These are phyloP conservation scores for Simmondsia chinensis DNA, from an alignment of 148 eudicot genomes.

Conservation along the genomic window DNA sequence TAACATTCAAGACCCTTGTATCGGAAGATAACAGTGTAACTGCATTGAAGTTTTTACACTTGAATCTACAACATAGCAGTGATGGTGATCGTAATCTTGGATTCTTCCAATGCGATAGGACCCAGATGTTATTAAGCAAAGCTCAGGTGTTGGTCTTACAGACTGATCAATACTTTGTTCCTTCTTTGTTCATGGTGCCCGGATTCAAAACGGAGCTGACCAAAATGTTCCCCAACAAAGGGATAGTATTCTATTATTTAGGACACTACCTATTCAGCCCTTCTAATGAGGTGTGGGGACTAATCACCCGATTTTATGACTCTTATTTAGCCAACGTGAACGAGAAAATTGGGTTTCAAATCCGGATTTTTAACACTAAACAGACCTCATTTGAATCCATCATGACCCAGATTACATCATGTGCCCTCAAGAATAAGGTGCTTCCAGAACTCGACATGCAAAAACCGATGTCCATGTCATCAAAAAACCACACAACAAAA, in stretches of 20 bases:
- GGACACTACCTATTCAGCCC: slow-evolving; percentile 76
- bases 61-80: slow-evolving; percentile 46
- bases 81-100: slow-evolving; percentile 29
- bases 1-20: slow-evolving; percentile 26
- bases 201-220: slow-evolving; percentile 39
- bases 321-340: slow-evolving; percentile 59
- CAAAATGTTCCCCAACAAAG: slow-evolving; percentile 47
- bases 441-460: slow-evolving; percentile 35
- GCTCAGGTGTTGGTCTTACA: slow-evolving; percentile 41
- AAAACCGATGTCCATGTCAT: not conserved
- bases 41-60: slow-evolving; percentile 23
- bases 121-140: slow-evolving; percentile 28
- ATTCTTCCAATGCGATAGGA: slow-evolving; percentile 50
- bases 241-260: slow-evolving; percentile 46
- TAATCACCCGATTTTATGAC: slow-evolving; percentile 47
- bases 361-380: slow-evolving; percentile 35
- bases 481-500: slow-evolving; percentile 10
- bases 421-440: slow-evolving; percentile 33
- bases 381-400: slow-evolving; percentile 28
- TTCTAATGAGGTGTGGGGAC: slow-evolving; percentile 69
- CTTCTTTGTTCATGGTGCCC: slow-evolving; percentile 47
- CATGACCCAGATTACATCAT: slow-evolving; percentile 44
- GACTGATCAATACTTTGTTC: slow-evolving; percentile 55
- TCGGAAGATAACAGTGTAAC: slow-evolving; percentile 3
- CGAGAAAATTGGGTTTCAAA: slow-evolving; percentile 66